Base-by-base conservation (phyloP, 176 grass and related monocot genomes). In the Tillandsia leiboldiana region DNA sequence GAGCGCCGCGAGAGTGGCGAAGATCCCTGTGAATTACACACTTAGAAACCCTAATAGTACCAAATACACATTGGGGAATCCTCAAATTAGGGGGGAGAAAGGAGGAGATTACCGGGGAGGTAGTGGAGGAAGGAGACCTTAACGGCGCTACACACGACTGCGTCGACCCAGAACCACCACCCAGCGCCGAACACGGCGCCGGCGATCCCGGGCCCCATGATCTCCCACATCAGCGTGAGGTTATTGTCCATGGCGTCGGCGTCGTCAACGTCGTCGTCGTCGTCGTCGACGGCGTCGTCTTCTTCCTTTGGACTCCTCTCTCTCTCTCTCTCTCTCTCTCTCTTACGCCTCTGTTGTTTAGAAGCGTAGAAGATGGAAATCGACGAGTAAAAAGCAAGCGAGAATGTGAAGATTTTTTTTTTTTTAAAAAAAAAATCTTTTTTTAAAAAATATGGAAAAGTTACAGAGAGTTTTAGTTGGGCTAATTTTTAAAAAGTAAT, bases 81-180 rank as follows among this genome's bases (percentile, higher is more conserved):
- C 62, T 8, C 12, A 3, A 11, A 11, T 1, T 14, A 58, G 47
- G 12, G 11, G 48, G 11, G 72, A 12, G 48, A 29, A 47, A 58
- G 75, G 66, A 63, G 15, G 58, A 10, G 2, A 17, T 22, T 51
- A 97, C 94, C 94, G 11, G 94, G 87, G 51, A 97, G 94, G 86
- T 97, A 92, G 74, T 97, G 89, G 72, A 93, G 77, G 80, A 92
- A 97, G 70, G 89, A 90, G 77, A 93, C 73, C 79, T 79, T 79
- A 64, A 87, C 89, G 28, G 75, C 64, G 75, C 94, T 97, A 74
- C 89, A 97, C 75, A 97, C 94, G 63, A 97, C 84, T 57, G 94
- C 86, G 71, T 97, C 89, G 82, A 92, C 89, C 94, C 89, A 97
- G 74, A 97, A 92, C 93, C 93, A 92, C 94, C 94, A 97, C 0